Evolutionary conservation across 176 grass and related monocot genomes (phyloP).

Genomic region (Saccharum officinarum): DNA sequence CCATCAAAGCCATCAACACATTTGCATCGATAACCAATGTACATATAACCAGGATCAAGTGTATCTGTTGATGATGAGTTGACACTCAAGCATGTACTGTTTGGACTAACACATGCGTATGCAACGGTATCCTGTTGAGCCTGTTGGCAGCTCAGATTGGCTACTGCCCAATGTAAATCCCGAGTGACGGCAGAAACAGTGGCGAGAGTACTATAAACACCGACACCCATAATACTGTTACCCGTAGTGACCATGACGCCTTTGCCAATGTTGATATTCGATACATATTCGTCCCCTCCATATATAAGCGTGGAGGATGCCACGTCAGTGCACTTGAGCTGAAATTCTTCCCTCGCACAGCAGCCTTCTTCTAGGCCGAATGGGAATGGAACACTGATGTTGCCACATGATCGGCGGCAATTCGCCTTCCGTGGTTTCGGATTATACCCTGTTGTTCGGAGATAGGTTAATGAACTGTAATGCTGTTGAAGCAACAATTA

Average conservation of each 20-base stretch:
- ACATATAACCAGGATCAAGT: too few relatives aligned
- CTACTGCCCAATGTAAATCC: background rate
- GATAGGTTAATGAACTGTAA: background rate
- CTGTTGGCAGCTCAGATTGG: background rate
- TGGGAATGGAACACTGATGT: slow-evolving; percentile 3
- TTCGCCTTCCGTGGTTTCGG: background rate
- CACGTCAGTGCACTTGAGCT: background rate
- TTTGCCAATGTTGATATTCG: background rate
- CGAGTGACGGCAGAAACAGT: background rate
- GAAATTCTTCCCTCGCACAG: background rate
- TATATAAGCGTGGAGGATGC: background rate
- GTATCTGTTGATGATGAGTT: too few relatives aligned
- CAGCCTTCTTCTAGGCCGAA: slow-evolving; percentile 22
- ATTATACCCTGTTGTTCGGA: background rate
- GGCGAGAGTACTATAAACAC: too few relatives aligned
- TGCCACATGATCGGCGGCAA: background rate
- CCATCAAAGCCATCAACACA: background rate
- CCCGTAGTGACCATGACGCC: background rate
- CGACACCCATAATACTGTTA: too few relatives aligned
- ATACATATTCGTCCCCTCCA: too few relatives aligned
- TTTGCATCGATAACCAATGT: slow-evolving; percentile 1
- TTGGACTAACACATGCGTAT: slow-evolving; percentile 21
- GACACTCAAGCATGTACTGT: slow-evolving; percentile 3
- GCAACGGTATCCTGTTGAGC: background rate
- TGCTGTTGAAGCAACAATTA: too few relatives aligned